Conservation (phyloP, 441 rosid genomes). For the Populus trichocarpa region DNA sequence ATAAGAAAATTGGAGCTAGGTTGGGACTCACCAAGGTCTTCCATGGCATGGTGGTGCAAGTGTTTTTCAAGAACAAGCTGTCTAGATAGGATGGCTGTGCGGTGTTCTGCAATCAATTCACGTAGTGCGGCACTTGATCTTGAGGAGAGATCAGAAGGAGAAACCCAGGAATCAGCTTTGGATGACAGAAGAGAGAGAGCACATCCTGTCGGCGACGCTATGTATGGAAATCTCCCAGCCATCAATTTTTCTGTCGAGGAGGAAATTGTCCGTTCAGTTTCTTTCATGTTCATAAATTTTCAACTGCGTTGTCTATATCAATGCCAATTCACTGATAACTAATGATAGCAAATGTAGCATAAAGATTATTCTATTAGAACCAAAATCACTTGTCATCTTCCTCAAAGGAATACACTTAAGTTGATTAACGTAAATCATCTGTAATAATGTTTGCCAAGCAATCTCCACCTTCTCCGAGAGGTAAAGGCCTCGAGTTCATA, state of each 20-base stretch:
- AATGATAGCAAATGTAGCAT: background rate
- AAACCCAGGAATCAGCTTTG: conserved; percentile 28
- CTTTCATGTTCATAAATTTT: background rate
- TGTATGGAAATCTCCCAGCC: conserved; percentile 20
- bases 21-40: conserved; percentile 6
- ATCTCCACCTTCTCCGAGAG: background rate
- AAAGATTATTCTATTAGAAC: background rate
- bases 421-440: background rate
- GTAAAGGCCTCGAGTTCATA: background rate
- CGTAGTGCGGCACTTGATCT: conserved; percentile 50
- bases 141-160: conserved; percentile 42
- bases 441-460: background rate
- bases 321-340: background rate
- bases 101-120: conserved; percentile 50
- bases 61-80: conserved; percentile 34
- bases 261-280: background rate
- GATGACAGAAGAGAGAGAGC: conserved; percentile 82
- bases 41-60: conserved; percentile 15
- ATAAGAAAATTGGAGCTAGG: conserved; percentile 7
- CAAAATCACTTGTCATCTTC: background rate
- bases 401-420: background rate
- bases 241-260: conserved; percentile 18
- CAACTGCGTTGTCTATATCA: background rate
- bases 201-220: conserved; percentile 25
- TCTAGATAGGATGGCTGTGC: conserved; percentile 32